These are phyloP conservation scores for Fusarium xylarioides DNA, from an alignment of 2,329 filamentous ascomycete genomes.

Conservation along the genomic window DNA sequence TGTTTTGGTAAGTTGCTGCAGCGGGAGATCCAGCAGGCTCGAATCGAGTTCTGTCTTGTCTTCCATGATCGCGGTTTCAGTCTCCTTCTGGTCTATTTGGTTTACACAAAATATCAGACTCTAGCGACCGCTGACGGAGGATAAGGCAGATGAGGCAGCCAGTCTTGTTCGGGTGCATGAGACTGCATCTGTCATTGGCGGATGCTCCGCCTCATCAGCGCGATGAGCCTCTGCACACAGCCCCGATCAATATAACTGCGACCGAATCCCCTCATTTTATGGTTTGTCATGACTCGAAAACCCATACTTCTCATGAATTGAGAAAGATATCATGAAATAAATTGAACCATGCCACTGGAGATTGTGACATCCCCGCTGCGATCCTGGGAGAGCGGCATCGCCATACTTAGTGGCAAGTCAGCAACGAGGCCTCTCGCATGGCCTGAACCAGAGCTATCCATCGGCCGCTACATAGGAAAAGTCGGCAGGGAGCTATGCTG, in stretches of 20 bases:
- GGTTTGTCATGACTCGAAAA: not conserved
- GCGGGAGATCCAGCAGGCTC: not conserved
- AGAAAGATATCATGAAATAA: not conserved
- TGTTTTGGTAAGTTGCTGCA: not conserved
- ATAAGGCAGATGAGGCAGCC: not conserved
- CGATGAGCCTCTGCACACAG: not conserved
- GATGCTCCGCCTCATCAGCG: not conserved
- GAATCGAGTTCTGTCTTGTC: not conserved
- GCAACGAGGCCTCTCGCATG: not conserved
- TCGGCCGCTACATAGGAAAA: not conserved
- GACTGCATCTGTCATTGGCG: not conserved
- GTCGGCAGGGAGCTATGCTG: not conserved
- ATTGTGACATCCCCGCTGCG: not conserved
- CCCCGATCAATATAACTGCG: not conserved
- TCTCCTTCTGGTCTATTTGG: accelerated
- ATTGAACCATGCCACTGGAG: not conserved
- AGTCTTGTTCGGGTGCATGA: not conserved
- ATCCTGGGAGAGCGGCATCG: not conserved
- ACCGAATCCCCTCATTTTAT: not conserved
- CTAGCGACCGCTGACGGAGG: not conserved
- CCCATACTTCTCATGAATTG: not conserved
- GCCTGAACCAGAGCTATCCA: not conserved
- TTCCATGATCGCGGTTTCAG: not conserved
- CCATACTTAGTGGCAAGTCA: not conserved
- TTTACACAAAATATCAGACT: accelerated